Evolutionary conservation across 306 rosid species (phyloP), one percentile per base, ranked within the genome.

Genomic region (Lagenaria siceraria): DNA sequence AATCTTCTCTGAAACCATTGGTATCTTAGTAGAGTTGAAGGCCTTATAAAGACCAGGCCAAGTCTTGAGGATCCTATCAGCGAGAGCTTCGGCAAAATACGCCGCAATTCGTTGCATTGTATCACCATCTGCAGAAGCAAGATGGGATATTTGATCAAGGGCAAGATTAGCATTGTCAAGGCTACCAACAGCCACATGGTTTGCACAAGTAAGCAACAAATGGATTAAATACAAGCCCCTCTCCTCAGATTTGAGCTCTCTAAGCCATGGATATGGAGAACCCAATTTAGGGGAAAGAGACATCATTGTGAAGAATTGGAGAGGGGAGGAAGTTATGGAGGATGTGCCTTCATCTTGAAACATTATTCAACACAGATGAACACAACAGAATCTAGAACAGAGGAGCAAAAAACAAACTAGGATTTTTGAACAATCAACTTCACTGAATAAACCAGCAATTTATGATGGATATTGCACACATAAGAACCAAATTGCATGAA

Each of bases 101-200:
- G 91, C 89, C 0, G 97, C 89, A 2, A 93, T 91, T 21, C 98
- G 89, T 86, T 93, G 96, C 98, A 91, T 91, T 17, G 98, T 91
- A 72, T 93, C 97, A 0, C 98, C 98, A 19, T 87, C 90, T 0
- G 92, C 81, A 17, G 93, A 84, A 78, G 98, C 88, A 40, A 93
- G 96, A 46, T 83, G 82, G 62, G 98, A 91, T 82, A 91, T 93
- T 60, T 93, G 97, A 78, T 91, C 98, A n/a, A 91, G 96, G 43
- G 87, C 79, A 31, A 71, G 48, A 66, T 92, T 90, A 61, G 97
- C 97, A 89, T 82, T 87, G 64, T 92, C 96, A 77, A 92, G 90
- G 73, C 79, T 86, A 25, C 90, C 89, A 38, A 83, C 66, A 74
- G 96, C 96, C 8, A 92, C 96, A 78, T 90, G 91, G 22, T 90